A percentile compares a stretch with the other conserved stretches of the same genome.
Conservation (phyloP, 805 yeast species). For the Candida vaughaniae region DNA sequence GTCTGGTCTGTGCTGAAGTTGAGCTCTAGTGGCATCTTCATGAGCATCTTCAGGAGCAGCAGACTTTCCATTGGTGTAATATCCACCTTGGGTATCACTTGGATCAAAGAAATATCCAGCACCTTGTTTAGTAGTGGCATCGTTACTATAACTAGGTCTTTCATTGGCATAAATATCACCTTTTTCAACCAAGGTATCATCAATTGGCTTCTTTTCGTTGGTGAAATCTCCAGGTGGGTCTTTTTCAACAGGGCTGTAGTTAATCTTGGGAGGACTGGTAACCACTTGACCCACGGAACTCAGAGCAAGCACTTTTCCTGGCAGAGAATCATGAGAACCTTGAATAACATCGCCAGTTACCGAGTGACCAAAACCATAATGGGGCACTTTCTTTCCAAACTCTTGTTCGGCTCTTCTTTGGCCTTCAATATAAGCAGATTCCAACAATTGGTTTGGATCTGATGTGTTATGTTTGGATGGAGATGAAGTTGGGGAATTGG, state of each 20-base stretch:
- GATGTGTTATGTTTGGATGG: background rate
- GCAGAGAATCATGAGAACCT: background rate
- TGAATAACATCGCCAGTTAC: background rate
- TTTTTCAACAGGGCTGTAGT: constrained; percentile 27
- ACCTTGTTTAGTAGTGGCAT: constrained; percentile 27
- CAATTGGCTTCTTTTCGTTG: constrained; percentile 31
- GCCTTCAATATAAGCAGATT: constrained; percentile 22
- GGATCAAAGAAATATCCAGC: constrained; percentile 35
- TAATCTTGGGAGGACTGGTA: constrained; percentile 29
- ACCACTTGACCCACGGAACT: constrained; percentile 26
- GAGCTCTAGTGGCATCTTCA: constrained; percentile 14
- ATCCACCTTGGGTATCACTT: constrained; percentile 36
- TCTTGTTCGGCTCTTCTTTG: constrained; percentile 17
- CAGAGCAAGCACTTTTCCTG: constrained; percentile 2
- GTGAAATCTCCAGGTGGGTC: constrained; percentile 33
- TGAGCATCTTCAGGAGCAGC: background rate
- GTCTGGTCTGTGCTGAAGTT: constrained; percentile 11
- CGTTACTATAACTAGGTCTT: constrained; percentile 29
- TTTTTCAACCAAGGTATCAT: constrained; percentile 17
- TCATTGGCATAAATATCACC: constrained; percentile 18
- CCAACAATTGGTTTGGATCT: constrained; percentile 6
- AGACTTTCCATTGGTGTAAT: constrained; percentile 7
- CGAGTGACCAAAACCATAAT: constrained; percentile 5
- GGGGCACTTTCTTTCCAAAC: constrained; percentile 12
- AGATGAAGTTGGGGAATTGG: background rate